Evolutionary conservation across 1,284 basidiomycete genomes (phyloP), one percentile per base, ranked within the genome.

Genomic region (Leccinum insigne): DNA sequence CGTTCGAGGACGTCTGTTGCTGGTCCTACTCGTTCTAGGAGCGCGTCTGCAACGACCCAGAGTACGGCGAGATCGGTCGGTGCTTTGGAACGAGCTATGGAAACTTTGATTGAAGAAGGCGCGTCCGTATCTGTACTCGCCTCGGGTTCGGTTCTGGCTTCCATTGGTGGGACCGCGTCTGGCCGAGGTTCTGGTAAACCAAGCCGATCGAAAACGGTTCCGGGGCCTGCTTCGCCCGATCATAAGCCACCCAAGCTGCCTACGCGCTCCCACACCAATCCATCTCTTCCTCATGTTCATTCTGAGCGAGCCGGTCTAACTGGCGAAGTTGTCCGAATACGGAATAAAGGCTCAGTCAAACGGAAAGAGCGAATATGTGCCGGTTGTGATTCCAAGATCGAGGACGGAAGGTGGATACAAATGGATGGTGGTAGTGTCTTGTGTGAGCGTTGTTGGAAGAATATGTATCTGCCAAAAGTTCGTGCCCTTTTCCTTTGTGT

Each of bases 371-470:
- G 80, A 67, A 75, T 80, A 26, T 96, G 94, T 72, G 80, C 87
- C 58, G 85, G 86, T 68, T 96, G 94, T 76, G 78, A 82, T 64
- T 84, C 83, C 73, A 78, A 72, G 65, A 91, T 96, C 63, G 89
- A 90, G 49, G 91, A 94, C 70, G 90, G 90, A 67, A 82, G 90
- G 69, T 96, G 92, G 91, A 86, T 94, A 67, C 81, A 82, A 70
- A 85, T 92, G 74, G 93, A 95, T 70, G 86, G 84, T 23, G 92
- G 90, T 62, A 87, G 82, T 14, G 85, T 91, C 42, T 79, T 96
- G 68, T 96, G 94, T 77, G 95, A 95, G 74, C 79, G 78, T 70
- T 95, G 94, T 77, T 96, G 94, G 94, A 96, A 96, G 83, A 89
- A 92, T 73, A 91, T 96, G 88, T 96, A 96, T 81, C 78, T 96